Conservation (phyloP, 805 yeast species). For the Kodamaea nitidulidarum region DNA sequence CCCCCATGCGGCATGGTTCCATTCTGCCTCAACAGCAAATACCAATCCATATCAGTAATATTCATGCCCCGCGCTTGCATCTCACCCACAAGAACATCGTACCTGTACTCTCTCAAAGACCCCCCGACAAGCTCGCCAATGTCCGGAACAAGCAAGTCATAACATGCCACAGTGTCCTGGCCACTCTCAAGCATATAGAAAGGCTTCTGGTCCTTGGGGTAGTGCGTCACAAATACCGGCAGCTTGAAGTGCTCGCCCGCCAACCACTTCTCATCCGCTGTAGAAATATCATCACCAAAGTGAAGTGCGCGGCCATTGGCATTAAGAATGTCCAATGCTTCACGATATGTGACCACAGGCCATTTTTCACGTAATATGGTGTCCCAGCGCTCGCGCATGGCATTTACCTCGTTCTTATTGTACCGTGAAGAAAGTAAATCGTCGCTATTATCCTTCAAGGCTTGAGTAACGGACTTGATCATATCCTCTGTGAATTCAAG, state of each 20-base stretch:
- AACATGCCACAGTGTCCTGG: constrained; percentile 74
- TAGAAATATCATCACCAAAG: constrained; percentile 61
- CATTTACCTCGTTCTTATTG: constrained; percentile 32
- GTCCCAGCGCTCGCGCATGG: constrained; percentile 55
- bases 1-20: constrained; percentile 96
- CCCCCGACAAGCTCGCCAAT: constrained; percentile 96
- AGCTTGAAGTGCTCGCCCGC: constrained; percentile 63
- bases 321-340: constrained; percentile 58
- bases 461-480: constrained; percentile 47
- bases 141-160: constrained; percentile 83
- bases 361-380: constrained; percentile 46
- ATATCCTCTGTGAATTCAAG: constrained; percentile 65
- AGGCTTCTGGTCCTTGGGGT: constrained; percentile 76
- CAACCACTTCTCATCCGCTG: constrained; percentile 90
- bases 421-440: constrained; percentile 37
- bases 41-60: constrained; percentile 69
- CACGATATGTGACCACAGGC: constrained; percentile 68
- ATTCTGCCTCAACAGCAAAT: constrained; percentile 62
- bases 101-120: constrained; percentile 76
- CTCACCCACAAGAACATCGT: constrained; percentile 42
- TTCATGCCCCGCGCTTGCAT: constrained; percentile 58
- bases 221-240: constrained; percentile 88
- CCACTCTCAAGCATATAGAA: constrained; percentile 75
- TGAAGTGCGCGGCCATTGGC: constrained; percentile 2
- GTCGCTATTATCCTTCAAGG: constrained; percentile 17